Percentiles rank a stretch among this genome's conserved stretches.
Evolutionary conservation across 1,139 yeast species (phyloP).

Genomic region (Scheffersomyces cryptocercus): DNA sequence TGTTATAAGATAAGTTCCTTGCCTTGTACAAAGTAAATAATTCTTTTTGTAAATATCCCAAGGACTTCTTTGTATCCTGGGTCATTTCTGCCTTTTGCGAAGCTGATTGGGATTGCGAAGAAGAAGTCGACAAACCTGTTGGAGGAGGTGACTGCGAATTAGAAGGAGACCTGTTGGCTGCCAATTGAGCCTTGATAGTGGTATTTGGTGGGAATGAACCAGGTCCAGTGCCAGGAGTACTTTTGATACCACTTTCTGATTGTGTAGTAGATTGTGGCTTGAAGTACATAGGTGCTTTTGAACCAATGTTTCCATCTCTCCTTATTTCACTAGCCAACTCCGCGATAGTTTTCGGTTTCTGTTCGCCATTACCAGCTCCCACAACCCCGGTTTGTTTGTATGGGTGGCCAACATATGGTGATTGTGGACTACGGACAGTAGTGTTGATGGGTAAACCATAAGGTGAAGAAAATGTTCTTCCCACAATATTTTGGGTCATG

Average conservation of each 20-base stretch:
- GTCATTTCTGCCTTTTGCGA: conserved; percentile 31
- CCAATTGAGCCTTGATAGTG: conserved; percentile 53
- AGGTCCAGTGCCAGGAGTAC: conserved; percentile 6
- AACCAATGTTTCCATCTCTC: conserved; percentile 31
- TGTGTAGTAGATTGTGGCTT: conserved; percentile 23
- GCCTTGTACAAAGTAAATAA: conserved; percentile 68
- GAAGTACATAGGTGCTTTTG: conserved; percentile 39
- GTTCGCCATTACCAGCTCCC: conserved; percentile 15
- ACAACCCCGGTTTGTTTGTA: neutral
- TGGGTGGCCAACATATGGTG: conserved; percentile 16
- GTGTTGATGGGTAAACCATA: conserved; percentile 22
- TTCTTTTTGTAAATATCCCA: conserved; percentile 71
- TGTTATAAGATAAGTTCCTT: conserved; percentile 62
- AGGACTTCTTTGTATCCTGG: conserved; percentile 62
- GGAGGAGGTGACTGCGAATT: conserved; percentile 7
- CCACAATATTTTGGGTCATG: conserved; percentile 26
- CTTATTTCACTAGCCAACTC: conserved; percentile 57
- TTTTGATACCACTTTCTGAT: conserved; percentile 6
- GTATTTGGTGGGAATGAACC: conserved; percentile 9
- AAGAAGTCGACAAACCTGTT: conserved; percentile 10
- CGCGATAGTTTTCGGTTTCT: conserved; percentile 51
- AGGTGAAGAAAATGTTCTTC: conserved; percentile 27
- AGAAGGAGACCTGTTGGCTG: conserved; percentile 46
- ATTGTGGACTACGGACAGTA: conserved; percentile 17
- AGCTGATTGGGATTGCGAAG: conserved; percentile 11